Conservation (phyloP, 2,329 filamentous ascomycete genomes). For the Pseudogymnoascus sp. region DNA sequence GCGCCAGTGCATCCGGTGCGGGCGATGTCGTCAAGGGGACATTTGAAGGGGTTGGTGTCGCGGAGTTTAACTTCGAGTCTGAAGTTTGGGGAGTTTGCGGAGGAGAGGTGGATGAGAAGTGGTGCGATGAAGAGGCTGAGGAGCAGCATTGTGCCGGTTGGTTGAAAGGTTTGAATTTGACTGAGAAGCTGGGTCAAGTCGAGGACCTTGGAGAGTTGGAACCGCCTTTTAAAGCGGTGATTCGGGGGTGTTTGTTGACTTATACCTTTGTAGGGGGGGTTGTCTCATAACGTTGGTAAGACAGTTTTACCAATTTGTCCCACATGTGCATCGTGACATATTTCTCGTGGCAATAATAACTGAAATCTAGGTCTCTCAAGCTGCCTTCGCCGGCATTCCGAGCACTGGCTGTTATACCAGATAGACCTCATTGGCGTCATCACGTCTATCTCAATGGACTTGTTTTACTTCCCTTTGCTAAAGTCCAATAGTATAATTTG, state of each 20-base stretch:
- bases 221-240: neutral
- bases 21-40: neutral
- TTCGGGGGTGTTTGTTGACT: neutral
- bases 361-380: neutral
- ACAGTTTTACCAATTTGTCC: neutral
- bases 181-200: neutral
- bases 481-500: neutral
- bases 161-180: neutral
- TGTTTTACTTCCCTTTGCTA: neutral
- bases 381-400: neutral
- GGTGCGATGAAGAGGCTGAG: neutral
- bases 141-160: neutral
- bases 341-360: neutral
- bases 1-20: neutral
- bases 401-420: neutral
- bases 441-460: no score
- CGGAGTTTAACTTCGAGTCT: no score
- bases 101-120: neutral
- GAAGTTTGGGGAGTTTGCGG: neutral
- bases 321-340: neutral
- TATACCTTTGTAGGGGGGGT: neutral
- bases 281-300: neutral
- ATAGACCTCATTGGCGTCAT: neutral
- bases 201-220: neutral
- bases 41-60: neutral